These are phyloP conservation scores for Filosporella fistucella DNA, from an alignment of 495 filamentous ascomycete species.

Conservation along the genomic window DNA sequence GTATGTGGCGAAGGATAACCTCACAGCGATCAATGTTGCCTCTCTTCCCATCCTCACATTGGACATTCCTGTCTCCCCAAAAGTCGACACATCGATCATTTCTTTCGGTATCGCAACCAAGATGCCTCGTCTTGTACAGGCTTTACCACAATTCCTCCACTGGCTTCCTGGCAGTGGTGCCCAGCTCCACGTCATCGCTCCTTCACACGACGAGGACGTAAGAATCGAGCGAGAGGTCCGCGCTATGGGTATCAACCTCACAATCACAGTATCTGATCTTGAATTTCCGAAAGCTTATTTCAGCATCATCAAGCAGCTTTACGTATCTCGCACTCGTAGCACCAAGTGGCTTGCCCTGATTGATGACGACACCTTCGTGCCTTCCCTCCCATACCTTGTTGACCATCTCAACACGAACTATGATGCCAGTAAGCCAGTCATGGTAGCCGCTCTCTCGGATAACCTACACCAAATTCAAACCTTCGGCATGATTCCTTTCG, in stretches of 20 bases:
- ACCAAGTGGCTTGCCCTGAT: constrained; percentile 62
- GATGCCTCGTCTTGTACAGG: constrained; percentile 42
- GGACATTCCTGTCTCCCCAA: constrained; percentile 6
- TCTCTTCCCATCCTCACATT: constrained; percentile 4
- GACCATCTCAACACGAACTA: constrained; percentile 37
- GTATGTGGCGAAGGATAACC: constrained; percentile 1
- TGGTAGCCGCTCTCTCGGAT: constrained; percentile 62
- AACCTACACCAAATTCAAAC: constrained; percentile 51
- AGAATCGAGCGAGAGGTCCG: constrained; percentile 23
- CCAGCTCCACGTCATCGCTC: constrained; percentile 49
- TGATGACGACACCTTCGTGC: constrained; percentile 74
- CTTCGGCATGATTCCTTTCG: constrained; percentile 64
- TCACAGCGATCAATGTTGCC: background rate
- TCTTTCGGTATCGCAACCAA: constrained; percentile 58
- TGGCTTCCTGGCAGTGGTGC: constrained; percentile 56
- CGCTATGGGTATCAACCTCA: constrained; percentile 47
- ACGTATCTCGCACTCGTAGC: constrained; percentile 43
- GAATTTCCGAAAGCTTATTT: constrained; percentile 62
- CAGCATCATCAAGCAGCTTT: constrained; percentile 52
- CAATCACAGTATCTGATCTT: constrained; percentile 47
- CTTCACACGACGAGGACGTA: constrained; percentile 45
- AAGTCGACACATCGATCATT: constrained; percentile 22
- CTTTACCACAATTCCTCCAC: constrained; percentile 50
- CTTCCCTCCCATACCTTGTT: constrained; percentile 53
- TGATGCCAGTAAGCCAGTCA: constrained; percentile 46